Percentiles rank a stretch among this genome's conserved stretches.
These are phyloP conservation scores for Neurospora tetraspora DNA, from an alignment of 495 filamentous ascomycete genomes.

Conservation along the genomic window DNA sequence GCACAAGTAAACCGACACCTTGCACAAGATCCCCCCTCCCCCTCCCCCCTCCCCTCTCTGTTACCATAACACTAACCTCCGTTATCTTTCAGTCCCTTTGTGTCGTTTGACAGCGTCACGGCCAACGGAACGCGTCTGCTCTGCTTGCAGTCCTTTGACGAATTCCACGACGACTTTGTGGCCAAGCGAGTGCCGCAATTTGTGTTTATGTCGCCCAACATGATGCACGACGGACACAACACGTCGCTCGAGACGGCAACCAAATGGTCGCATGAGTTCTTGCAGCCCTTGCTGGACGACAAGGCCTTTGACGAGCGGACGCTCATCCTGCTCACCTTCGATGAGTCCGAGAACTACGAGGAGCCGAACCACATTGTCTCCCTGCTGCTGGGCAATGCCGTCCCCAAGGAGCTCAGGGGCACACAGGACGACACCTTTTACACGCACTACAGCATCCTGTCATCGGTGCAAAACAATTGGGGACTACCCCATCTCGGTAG, in stretches of 20 bases:
- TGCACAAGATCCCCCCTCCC: not conserved
- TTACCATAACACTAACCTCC: not conserved
- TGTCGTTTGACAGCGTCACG: conserved; percentile 39
- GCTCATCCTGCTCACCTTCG: conserved; percentile 58
- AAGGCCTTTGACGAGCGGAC: conserved; percentile 50
- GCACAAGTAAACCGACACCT: conserved; percentile 42
- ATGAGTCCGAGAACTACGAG: conserved; percentile 50
- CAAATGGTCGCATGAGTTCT: conserved; percentile 47
- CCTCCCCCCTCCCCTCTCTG: not conserved
- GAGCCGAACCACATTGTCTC: conserved; percentile 50
- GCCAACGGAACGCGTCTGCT: conserved; percentile 44
- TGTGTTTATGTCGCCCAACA: conserved; percentile 60
- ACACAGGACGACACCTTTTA: conserved; percentile 58
- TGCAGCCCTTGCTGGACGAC: conserved; percentile 47
- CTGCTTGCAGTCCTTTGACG: conserved; percentile 50
- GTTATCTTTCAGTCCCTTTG: conserved; percentile 29
- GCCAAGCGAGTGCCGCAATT: conserved; percentile 54
- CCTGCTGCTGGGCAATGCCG: conserved; percentile 52
- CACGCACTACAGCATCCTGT: conserved; percentile 60
- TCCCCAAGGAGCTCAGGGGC: conserved; percentile 46
- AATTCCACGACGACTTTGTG: conserved; percentile 44
- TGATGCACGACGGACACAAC: conserved; percentile 64
- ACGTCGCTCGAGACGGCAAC: conserved; percentile 49
- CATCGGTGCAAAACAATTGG: conserved; percentile 59
- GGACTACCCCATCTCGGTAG: conserved; percentile 54